A percentile compares a stretch with the other conserved stretches of the same genome.
These are phyloP conservation scores for Jamesozyma gamospora DNA, from an alignment of 805 yeast genomes.

Conservation along the genomic window DNA sequence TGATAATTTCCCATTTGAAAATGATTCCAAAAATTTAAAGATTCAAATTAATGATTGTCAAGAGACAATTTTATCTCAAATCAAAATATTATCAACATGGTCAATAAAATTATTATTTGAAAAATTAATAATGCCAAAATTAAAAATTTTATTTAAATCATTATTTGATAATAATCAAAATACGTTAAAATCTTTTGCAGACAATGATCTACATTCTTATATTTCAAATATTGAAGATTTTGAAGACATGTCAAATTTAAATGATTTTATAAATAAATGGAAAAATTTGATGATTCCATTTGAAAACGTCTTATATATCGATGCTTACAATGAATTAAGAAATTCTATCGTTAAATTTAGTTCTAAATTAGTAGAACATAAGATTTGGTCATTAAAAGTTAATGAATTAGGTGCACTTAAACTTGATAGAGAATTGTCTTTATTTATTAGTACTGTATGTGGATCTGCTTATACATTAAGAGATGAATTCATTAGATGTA, in stretches of 20 bases:
- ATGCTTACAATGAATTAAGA: constrained; percentile 40
- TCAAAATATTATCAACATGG: constrained; percentile 30
- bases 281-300: constrained; percentile 54
- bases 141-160: constrained; percentile 36
- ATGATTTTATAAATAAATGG: constrained; percentile 58
- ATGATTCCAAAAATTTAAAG: constrained; percentile 25
- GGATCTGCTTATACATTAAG: constrained; percentile 63
- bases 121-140: constrained; percentile 26
- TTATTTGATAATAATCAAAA: constrained; percentile 22
- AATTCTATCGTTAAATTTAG: constrained; percentile 43
- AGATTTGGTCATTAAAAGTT: constrained; percentile 56
- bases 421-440: constrained; percentile 71
- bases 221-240: constrained; percentile 28
- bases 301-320: constrained; percentile 43
- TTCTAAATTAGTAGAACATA: constrained; percentile 51
- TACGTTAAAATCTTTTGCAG: not conserved
- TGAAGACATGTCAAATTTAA: constrained; percentile 29
- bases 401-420: constrained; percentile 78
- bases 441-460: constrained; percentile 64
- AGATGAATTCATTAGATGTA: constrained; percentile 67
- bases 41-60: constrained; percentile 20
- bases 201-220: constrained; percentile 6
- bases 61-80: constrained; percentile 19
- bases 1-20: constrained; percentile 32
- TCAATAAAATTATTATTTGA: constrained; percentile 36